Evolutionary conservation across 2,329 filamentous ascomycete species (phyloP).

Genomic region (Shiraia sp.): DNA sequence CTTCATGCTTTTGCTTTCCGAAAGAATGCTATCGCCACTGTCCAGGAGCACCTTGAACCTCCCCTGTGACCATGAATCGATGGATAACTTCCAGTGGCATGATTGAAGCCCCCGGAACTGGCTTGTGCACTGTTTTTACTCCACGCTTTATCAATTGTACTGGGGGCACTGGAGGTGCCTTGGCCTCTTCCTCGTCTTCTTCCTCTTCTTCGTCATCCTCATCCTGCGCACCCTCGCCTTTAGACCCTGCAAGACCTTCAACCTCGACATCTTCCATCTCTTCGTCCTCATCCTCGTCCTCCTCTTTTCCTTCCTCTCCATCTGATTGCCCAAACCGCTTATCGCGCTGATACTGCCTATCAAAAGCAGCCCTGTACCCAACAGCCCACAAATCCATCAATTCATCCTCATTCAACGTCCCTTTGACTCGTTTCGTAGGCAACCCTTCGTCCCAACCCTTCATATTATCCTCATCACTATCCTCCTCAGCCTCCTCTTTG

Average conservation of each 20-base stretch:
- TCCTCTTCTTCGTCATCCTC: slow-evolving; percentile 22
- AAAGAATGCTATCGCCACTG: background rate
- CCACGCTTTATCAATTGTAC: slow-evolving; percentile 10
- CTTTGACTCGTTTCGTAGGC: slow-evolving; percentile 19
- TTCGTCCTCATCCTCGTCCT: slow-evolving; percentile 16
- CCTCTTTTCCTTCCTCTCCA: slow-evolving; percentile 7
- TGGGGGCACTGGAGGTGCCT: slow-evolving; percentile 4
- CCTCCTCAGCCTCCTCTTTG: slow-evolving; percentile 16
- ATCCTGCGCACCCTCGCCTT: background rate
- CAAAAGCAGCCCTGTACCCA: slow-evolving; percentile 24
- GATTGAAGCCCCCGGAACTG: slow-evolving; percentile 20
- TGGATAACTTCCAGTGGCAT: slow-evolving; percentile 27
- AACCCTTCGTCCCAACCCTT: slow-evolving; percentile 14
- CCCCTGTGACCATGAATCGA: slow-evolving; percentile 28
- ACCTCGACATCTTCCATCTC: slow-evolving; percentile 17
- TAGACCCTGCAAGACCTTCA: slow-evolving; percentile 12
- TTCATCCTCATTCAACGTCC: slow-evolving; percentile 22
- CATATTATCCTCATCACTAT: slow-evolving; percentile 10
- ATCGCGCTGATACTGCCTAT: slow-evolving; percentile 15
- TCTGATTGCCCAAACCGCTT: slow-evolving; percentile 7
- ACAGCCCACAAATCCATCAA: slow-evolving; percentile 24
- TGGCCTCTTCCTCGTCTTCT: slow-evolving; percentile 19
- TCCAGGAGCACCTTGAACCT: slow-evolving; percentile 5
- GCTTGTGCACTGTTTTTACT: slow-evolving; percentile 12
- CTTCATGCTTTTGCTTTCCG: background rate